Base-by-base conservation (phyloP, 164 flowering plant species). In the Vitis rupestris region DNA sequence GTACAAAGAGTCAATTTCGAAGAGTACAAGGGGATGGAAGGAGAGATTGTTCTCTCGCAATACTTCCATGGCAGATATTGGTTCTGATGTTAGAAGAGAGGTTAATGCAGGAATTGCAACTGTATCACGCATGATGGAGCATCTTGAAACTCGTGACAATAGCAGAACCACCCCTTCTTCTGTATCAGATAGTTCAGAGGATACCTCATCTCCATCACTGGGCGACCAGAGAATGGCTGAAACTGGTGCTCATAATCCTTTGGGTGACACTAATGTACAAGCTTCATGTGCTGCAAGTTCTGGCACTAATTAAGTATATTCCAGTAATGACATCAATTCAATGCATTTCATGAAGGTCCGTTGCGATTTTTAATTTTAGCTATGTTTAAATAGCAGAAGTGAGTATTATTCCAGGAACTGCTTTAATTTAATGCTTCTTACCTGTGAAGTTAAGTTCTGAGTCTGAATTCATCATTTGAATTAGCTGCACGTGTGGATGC, bases 1-100 rank as follows among this genome's bases (percentile, higher is more conserved):
- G 73, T 88, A 86, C 75, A 88, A 88, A 77, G 92, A 88, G 48
- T 82, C 92, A 0, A 76, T 88, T 69, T 72, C 89, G 23, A 88
- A 81, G 80, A 85, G 84, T 75, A 85, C 90, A 49, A 79, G 77
- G 66, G 89, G 84, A 23, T 88, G 87, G 90, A 86, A 82, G 74
- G 93, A 88, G 64, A 83, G 80, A 62, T 70, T 82, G 10, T 88
- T 86, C 67, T 79, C 90, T 64, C 90, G 92, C 52, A 85, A 75
- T 74, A 72, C 76, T 62, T 72, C 77, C 12, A 68, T 72, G 65
- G 65, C 82, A 7, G 44, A 37, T 6, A 37, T 37, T 37, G 44
- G 17, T 54, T 54, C 13, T 54, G 58, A 54, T 54, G 58, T 15
- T 15, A 15, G 58, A 66, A 79, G 84, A 67, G 87, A 79, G 67